Conservation (phyloP, 495 filamentous ascomycete species). For the Penicillium daleae region DNA sequence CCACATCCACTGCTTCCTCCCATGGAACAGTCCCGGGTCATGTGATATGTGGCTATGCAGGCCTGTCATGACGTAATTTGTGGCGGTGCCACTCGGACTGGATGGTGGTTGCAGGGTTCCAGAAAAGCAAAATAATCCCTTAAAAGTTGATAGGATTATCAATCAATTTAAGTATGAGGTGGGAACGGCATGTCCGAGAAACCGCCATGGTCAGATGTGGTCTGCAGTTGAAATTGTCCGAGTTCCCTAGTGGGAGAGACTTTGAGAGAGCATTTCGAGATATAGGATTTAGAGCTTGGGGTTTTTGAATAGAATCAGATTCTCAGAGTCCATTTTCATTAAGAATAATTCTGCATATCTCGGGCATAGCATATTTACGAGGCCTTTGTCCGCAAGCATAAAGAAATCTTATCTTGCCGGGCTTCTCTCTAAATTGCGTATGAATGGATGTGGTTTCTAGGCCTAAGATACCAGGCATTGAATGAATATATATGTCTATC, state of each 20-base stretch:
- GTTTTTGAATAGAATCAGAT: too few species aligned
- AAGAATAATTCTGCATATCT: too few species aligned
- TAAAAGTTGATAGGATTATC: background rate
- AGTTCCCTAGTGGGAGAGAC: background rate
- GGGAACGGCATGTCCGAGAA: background rate
- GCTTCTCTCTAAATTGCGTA: too few species aligned
- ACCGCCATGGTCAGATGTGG: background rate
- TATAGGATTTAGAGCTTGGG: too few species aligned
- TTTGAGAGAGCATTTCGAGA: too few species aligned
- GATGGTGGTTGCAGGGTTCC: background rate
- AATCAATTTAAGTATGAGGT: background rate
- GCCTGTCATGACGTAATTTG: background rate
- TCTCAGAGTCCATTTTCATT: too few species aligned
- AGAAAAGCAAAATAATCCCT: background rate
- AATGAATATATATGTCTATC: background rate
- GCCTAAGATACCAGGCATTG: background rate
- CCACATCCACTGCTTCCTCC: slow-evolving; percentile 24
- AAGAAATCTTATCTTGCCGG: background rate
- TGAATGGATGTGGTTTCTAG: too few species aligned
- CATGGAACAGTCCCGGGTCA: slow-evolving; percentile 25
- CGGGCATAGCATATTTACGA: too few species aligned
- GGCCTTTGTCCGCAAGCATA: too few species aligned
- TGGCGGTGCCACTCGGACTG: slow-evolving; percentile 3
- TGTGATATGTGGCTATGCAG: slow-evolving; percentile 29
- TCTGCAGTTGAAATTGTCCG: background rate